phyloP scores from a whole-genome alignment of 805 yeast species.

The Candida ascalaphidarum region DNA sequence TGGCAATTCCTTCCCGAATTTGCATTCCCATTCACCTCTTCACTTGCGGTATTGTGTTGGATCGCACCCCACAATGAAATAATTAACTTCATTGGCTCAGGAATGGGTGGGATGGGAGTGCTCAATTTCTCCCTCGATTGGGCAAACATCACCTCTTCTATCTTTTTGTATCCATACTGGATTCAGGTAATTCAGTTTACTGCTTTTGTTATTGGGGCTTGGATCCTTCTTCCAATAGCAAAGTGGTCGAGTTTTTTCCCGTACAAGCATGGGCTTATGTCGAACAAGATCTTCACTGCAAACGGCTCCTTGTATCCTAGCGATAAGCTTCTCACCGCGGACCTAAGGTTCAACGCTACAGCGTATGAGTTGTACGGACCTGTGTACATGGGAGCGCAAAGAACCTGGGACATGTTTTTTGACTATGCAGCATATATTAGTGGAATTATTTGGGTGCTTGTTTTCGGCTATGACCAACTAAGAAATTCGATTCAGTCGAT shows the following conservation, averaged over 20 bases:
- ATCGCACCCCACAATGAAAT: conserved; percentile 34
- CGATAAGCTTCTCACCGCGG: conserved; percentile 27
- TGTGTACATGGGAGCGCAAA: conserved; percentile 38
- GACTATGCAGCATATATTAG: conserved; percentile 45
- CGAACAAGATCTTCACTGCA: conserved; percentile 29
- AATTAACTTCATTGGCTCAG: conserved; percentile 41
- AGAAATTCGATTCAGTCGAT: too few relatives aligned
- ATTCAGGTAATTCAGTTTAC: conserved; percentile 39
- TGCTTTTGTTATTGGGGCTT: conserved; percentile 39
- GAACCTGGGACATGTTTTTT: conserved; percentile 43
- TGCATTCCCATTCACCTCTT: conserved; percentile 39
- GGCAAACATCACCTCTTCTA: conserved; percentile 43
- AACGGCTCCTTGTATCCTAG: conserved; percentile 37
- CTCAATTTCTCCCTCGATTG: conserved; percentile 42
- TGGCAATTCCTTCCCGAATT: conserved; percentile 47
- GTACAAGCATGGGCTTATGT: conserved; percentile 36
- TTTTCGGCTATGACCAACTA: conserved; percentile 24
- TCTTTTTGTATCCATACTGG: conserved; percentile 47
- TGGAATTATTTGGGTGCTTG: conserved; percentile 38
- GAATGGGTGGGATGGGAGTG: conserved; percentile 45
- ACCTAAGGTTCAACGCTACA: conserved; percentile 33
- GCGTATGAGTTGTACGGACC: conserved; percentile 40
- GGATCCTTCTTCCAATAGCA: conserved; percentile 40
- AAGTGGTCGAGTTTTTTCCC: conserved; percentile 31
- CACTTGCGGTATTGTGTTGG: conserved; percentile 42